Evolutionary conservation across 2,329 filamentous ascomycete genomes (phyloP), one percentile per base, ranked within the genome.

Genomic region (Curvularia sp.): DNA sequence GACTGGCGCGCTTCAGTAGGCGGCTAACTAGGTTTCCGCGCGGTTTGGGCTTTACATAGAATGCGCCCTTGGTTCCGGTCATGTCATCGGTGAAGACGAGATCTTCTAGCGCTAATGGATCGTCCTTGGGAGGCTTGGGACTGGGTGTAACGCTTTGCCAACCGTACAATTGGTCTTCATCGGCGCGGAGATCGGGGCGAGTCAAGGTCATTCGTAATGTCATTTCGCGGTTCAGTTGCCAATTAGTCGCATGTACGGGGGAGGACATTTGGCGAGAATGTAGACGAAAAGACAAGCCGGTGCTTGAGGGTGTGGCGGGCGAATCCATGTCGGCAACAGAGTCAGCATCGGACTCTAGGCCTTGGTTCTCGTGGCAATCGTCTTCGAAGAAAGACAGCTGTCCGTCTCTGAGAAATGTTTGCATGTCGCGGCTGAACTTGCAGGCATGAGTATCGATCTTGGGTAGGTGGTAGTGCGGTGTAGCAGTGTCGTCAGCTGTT

Each of bases 191-290:
- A 73, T 98, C 94, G 0, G 93, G 91, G 46, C 93, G 84, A 3
- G 95, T 98, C 53, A 98, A 84, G 0, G 94, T 98, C 93, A 98
- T 96, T 48, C 93, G 91, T 48, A 98, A 80, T 2, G 95, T 98
- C 93, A 97, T 97, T 76, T 98, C 93, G 32, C 93, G 86, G 54
- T 86, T 89, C 32, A 73, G 50, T 8, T 70, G 67, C 7, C 66
- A 68, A 12, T 57, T 52, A 32, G 63, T 61, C 10, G 65, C 61
- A 18, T 72, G 65, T n/a, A 66, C 56, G 2, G 66, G 62, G 5
- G 71, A 67, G 13, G 74, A 73, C 10, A 68, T 56, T 25, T 74
- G 72, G 15, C 71, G 65, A 4, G 68, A 64, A 39, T 75, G 72
- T 30, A 69, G 52, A 30, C 72, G 72, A 57, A 78, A 78, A 2